A percentile compares a stretch with the other conserved stretches of the same genome.
Conservation (phyloP, 169 alveolate species). For the Babesia ovata region DNA sequence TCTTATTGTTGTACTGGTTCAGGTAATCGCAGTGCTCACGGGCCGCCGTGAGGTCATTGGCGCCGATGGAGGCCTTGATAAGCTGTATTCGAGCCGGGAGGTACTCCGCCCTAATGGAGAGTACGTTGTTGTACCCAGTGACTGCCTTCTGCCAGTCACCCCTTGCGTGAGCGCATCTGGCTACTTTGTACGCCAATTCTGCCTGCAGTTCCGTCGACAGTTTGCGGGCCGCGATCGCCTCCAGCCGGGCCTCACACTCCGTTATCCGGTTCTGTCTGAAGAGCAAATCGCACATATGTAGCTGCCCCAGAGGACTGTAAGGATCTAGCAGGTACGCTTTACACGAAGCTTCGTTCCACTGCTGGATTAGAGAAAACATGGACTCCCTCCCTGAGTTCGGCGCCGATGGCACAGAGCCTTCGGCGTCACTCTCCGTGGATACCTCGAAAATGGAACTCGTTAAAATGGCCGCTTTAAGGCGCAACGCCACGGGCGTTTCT, state of each 20-base stretch:
- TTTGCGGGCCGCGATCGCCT: conserved; percentile 9
- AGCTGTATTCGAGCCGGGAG: conserved; percentile 54
- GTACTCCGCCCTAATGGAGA: conserved; percentile 33
- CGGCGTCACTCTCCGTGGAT: background rate
- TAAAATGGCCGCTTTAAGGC: conserved; percentile 31
- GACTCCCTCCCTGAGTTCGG: conserved; percentile 17
- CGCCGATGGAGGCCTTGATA: conserved; percentile 48
- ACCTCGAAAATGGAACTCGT: conserved; percentile 30
- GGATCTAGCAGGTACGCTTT: conserved; percentile 29
- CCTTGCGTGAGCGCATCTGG: conserved; percentile 44
- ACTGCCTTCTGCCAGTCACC: conserved; percentile 27
- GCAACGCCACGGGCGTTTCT: conserved; percentile 43
- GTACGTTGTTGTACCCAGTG: conserved; percentile 26
- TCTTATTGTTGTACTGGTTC: conserved; percentile 23
- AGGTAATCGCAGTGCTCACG: conserved; percentile 61
- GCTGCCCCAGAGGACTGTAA: conserved; percentile 7
- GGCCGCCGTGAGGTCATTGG: conserved; percentile 46
- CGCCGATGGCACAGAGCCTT: background rate
- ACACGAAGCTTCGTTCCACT: conserved; percentile 25
- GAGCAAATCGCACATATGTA: conserved; percentile 57
- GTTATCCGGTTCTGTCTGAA: conserved; percentile 38
- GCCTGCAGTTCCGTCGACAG: conserved; percentile 26
- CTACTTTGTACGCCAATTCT: conserved; percentile 55
- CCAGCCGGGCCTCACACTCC: conserved; percentile 40
- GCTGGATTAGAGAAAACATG: background rate